Base-by-base conservation (phyloP, 768 basidiomycete genomes). In the Butyriboletus loyo region DNA sequence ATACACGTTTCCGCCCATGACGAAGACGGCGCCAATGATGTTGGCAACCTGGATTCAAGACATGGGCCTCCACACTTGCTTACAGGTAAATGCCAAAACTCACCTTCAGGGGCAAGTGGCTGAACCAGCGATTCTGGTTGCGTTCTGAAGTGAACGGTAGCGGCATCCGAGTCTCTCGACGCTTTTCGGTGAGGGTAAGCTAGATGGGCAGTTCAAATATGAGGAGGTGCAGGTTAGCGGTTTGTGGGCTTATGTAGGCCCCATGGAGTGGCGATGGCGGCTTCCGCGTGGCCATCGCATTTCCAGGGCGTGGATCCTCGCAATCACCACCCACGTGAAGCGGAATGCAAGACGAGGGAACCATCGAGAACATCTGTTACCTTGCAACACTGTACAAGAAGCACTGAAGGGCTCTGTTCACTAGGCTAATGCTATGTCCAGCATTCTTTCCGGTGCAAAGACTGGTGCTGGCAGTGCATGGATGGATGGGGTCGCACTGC, bases 1-100 rank as follows among this genome's bases (percentile, higher is more conserved):
- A 70, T 81, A 84, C 52, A 84, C 75, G 65, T 85, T 85, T 44
- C 77, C 77, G 24, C 81, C 84, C 54, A 84, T 73, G 54, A 84
- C 78, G 46, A 79, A 62, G 66, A 83, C 55, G 53, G 79, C 84
- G 44, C 78, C 77, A 51, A 82, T 42, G 40, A 85, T 73, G 67
- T 85, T 85, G 50, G 77, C 73, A 49, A 84, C 59, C 79, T 78
- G 34, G 15, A 46, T 38, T 14, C 46, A 34, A 19, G 28, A 19
- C 37, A 19, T 34, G 46, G 11, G 15, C 9, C 7, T 19, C 15
- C 6, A 31, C n/a, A 21, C 31, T 25, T 19, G 42, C 9, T n/a
- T n/a, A n/a, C n/a, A 46, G 39, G 37, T 22, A 41, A n/a, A n/a
- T 39, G 41, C 40, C n/a, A 32, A 43, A 28, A 35, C 55, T 42